These are phyloP conservation scores for Metschnikowia shivogae DNA, from an alignment of 805 yeast species.

Conservation along the genomic window DNA sequence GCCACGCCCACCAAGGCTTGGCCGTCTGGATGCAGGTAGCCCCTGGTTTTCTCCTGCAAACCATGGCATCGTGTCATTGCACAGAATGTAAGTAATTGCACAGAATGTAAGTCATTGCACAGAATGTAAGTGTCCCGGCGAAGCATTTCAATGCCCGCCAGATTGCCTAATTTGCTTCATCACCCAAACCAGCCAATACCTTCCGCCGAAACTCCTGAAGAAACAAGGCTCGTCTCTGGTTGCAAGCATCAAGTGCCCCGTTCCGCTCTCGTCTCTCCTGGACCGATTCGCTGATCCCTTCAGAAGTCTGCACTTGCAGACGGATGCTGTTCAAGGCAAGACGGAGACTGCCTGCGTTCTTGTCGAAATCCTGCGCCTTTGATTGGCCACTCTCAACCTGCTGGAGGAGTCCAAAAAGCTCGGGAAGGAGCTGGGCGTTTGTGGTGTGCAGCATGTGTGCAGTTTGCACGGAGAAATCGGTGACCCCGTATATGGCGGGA, in stretches of 20 bases:
- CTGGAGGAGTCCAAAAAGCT: conserved; percentile 32
- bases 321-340: conserved; percentile 36
- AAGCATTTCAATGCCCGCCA: too few species aligned
- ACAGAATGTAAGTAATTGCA: too few species aligned
- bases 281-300: conserved; percentile 43
- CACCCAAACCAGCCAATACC: conserved; percentile 11
- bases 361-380: conserved; percentile 41
- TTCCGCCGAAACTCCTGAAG: conserved; percentile 15
- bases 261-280: conserved; percentile 30
- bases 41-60: too few species aligned
- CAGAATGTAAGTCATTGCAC: too few species aligned
- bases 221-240: conserved; percentile 23
- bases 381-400: conserved; percentile 32
- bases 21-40: too few species aligned
- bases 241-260: conserved; percentile 29
- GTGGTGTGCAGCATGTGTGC: conserved; percentile 6
- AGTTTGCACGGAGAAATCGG: conserved; percentile 16
- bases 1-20: too few species aligned
- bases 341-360: conserved; percentile 43
- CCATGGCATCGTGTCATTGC: too few species aligned
- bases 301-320: conserved; percentile 35
- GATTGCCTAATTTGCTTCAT: too few species aligned
- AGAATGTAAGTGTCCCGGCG: too few species aligned
- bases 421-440: conserved; percentile 29
- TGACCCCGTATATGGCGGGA: background rate